A percentile compares a stretch with the other conserved stretches of the same genome.
Evolutionary conservation across 139 green algal species (phyloP).

Genomic region (Mesostigma viride): DNA sequence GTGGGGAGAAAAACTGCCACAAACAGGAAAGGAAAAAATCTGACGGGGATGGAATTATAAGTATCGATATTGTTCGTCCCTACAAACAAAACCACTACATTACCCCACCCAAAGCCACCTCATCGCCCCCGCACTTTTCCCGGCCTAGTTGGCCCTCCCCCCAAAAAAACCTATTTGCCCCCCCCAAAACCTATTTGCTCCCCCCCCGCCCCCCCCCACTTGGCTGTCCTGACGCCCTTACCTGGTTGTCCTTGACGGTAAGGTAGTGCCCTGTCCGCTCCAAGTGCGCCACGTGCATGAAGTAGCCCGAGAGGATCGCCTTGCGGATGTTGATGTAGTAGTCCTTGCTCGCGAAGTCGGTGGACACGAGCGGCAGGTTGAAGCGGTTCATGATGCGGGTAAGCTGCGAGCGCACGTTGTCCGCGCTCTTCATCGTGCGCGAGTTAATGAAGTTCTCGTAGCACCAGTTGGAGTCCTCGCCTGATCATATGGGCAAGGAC

Average conservation of each 20-base stretch:
- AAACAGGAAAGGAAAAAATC: no score
- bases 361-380: constrained; percentile 59
- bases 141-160: no score
- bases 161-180: no score
- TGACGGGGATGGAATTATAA: no score
- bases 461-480: constrained; percentile 62
- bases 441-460: constrained; percentile 95
- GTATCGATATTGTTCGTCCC: no score
- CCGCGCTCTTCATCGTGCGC: constrained; percentile 77
- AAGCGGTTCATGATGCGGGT: constrained; percentile 41
- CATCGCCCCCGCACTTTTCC: no score
- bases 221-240: not conserved
- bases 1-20: no score
- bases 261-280: constrained; percentile 85
- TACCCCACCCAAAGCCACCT: no score
- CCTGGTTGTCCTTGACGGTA: constrained; percentile 98
- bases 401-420: constrained; percentile 89
- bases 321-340: constrained; percentile 99
- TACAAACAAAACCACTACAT: no score
- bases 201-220: no score
- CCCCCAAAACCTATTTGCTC: no score
- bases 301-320: constrained; percentile 81
- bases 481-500: constrained; percentile 15
- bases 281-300: constrained; percentile 96
- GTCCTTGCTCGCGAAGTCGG: constrained; percentile 66